Percentiles rank a stretch among this genome's conserved stretches.
Conservation (phyloP, 2,329 filamentous ascomycete genomes). For the Colletotrichum musae region DNA sequence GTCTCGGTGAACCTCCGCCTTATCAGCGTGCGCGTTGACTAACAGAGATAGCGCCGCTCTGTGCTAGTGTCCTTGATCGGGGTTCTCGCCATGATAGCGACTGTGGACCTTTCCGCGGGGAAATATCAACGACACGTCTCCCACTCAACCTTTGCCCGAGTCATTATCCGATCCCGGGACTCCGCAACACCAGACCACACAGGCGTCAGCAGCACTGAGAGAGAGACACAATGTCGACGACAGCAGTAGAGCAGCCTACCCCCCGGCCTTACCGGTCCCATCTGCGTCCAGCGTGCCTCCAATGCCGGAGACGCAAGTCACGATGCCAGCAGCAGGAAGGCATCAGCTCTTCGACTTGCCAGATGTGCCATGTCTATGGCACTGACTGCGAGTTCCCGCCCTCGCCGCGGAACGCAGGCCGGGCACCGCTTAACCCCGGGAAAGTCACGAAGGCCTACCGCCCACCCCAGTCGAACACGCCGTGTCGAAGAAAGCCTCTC, state of each 20-base stretch:
- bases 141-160: slow-evolving; percentile 33
- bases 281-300: slow-evolving; percentile 71
- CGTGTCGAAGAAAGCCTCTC: slow-evolving; percentile 33
- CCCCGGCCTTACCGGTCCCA: slow-evolving; percentile 73
- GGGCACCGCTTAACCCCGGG: slow-evolving; percentile 35
- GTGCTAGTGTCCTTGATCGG: slow-evolving; percentile 26
- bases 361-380: slow-evolving; percentile 71
- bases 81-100: slow-evolving; percentile 18
- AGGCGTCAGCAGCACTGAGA: slow-evolving; percentile 1
- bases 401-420: slow-evolving; percentile 33
- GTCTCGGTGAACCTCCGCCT: slow-evolving; percentile 39
- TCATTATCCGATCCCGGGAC: slow-evolving; percentile 35
- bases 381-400: slow-evolving; percentile 69
- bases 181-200: slow-evolving; percentile 21
- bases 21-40: slow-evolving; percentile 40
- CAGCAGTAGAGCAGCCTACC: slow-evolving; percentile 25
- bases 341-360: slow-evolving; percentile 64
- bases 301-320: slow-evolving; percentile 73
- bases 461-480: slow-evolving; percentile 21
- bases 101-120: slow-evolving; percentile 40
- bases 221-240: slow-evolving; percentile 24
- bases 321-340: slow-evolving; percentile 69
- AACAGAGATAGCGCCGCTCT: slow-evolving; percentile 20
- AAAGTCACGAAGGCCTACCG: slow-evolving; percentile 37
- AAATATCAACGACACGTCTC: slow-evolving; percentile 37